These are phyloP conservation scores for Scleroderma bovista DNA, from an alignment of 768 basidiomycete species.

Conservation along the genomic window DNA sequence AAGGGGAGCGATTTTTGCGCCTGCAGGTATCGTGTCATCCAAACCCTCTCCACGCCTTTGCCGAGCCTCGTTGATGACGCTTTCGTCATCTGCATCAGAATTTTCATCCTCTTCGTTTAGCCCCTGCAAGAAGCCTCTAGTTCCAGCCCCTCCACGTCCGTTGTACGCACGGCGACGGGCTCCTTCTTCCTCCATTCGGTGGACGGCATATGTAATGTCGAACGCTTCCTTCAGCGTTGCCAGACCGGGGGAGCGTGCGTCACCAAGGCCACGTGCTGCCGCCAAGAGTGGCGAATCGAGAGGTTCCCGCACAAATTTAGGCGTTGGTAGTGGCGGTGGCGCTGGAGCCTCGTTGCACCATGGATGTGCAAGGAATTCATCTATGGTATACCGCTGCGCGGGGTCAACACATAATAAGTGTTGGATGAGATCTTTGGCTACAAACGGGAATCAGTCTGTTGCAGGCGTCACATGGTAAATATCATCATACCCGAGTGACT, in stretches of 20 bases:
- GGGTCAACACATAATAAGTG: constrained; percentile 96
- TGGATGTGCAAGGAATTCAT: constrained; percentile 94
- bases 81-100: constrained; percentile 43
- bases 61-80: constrained; percentile 45
- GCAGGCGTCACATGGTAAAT: neutral
- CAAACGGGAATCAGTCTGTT: constrained; percentile 10
- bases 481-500: constrained; percentile 56
- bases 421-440: constrained; percentile 92
- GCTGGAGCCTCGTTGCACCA: constrained; percentile 79
- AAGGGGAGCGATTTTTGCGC: constrained; percentile 8
- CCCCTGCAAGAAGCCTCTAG: constrained; percentile 70
- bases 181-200: constrained; percentile 99
- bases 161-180: constrained; percentile 79
- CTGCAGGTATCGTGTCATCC: neutral
- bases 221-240: constrained; percentile 96
- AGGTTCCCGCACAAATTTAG: constrained; percentile 41
- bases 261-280: constrained; percentile 69
- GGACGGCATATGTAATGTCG: constrained; percentile 97
- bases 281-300: constrained; percentile 90
- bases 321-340: constrained; percentile 62
- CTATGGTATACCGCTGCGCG: constrained; percentile 92
- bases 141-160: constrained; percentile 71
- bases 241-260: constrained; percentile 87
- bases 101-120: constrained; percentile 94
- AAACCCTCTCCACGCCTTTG: constrained; percentile 30